phyloP scores from a whole-genome alignment of 495 filamentous ascomycete species.

The Penicillium canariense region DNA sequence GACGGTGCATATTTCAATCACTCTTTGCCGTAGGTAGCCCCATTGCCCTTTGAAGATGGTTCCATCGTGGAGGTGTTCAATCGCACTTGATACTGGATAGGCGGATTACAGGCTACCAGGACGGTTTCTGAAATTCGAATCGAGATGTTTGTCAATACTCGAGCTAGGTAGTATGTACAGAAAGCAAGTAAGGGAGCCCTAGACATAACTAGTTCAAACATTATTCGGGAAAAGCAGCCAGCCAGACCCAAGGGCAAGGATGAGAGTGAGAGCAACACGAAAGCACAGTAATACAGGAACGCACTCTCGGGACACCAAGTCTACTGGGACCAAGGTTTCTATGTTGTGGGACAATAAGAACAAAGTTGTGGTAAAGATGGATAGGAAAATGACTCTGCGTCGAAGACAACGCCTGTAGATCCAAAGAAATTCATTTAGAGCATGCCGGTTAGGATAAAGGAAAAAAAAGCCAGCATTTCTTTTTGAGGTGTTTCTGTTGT shows the following conservation, averaged over 20 bases:
- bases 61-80: no score
- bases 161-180: slow-evolving; percentile 17
- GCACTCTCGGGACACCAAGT: slow-evolving; percentile 13
- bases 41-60: no score
- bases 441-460: slow-evolving; percentile 9
- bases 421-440: slow-evolving; percentile 21
- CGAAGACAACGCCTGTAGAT: slow-evolving; percentile 17
- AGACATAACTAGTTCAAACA: slow-evolving; percentile 8
- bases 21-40: no score
- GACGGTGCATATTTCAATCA: no score
- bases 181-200: slow-evolving; percentile 5
- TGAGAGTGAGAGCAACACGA: slow-evolving; percentile 8
- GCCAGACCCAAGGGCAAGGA: slow-evolving; percentile 6
- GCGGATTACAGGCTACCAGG: no score
- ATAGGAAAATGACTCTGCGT: slow-evolving; percentile 17
- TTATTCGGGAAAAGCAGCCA: slow-evolving; percentile 5
- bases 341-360: slow-evolving; percentile 14
- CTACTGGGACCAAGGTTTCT: slow-evolving; percentile 24
- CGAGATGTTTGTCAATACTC: not conserved
- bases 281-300: slow-evolving; percentile 10
- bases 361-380: not conserved
- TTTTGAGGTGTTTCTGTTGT: not conserved
- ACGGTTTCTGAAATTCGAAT: no score
- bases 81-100: no score
- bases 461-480: slow-evolving; percentile 6